Evolutionary conservation across 768 basidiomycete genomes (phyloP), one percentile per base, ranked within the genome.

Genomic region (Rickenella mellea): DNA sequence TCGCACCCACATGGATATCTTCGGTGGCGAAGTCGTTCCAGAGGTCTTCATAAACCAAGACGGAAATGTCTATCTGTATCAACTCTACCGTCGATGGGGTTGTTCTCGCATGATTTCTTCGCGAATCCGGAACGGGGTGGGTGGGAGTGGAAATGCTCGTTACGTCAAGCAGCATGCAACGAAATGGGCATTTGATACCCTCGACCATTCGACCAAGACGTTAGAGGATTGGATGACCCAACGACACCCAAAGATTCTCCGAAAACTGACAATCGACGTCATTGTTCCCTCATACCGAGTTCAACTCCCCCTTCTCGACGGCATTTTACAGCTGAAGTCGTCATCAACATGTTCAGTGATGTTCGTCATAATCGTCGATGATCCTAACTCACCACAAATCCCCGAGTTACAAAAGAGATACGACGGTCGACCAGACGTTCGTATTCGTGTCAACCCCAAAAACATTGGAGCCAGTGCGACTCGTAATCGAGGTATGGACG

Each of bases 291-390:
- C 67, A 50, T 78, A 74, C 45, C 64, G 77, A 0, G 75, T 78
- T 15, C 58, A 72, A 35, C 46, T 74, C 35, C 40, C 28, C 1
- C 62, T 70, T 39, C 60, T 80, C 22, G 60, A 67, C 17, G 41
- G 43, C 2, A 70, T 78, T n/a, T 56, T 78, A 8, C 50, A 51
- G 5, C 61, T 79, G n/a, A 41, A 64, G 36, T 48, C 65, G 2
- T 69, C 75, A 0, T 7, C 55, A 1, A 66, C 67, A 0, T 70
- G 68, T 47, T 62, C 58, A 1, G 66, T 67, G 0, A 76, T 74
- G 71, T 77, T 73, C 52, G 72, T 79, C 42, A 60, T 79, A 54
- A 73, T 78, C 41, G 53, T 78, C 25, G 78, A 80, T 46, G 53
- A 78, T 50, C 75, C 75, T 0, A n/a, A 43, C 5, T 72, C 76